Evolutionary conservation across 192 early-diverging fungal genomes (phyloP), one percentile per base, ranked within the genome.

Genomic region (Podila verticillata): DNA sequence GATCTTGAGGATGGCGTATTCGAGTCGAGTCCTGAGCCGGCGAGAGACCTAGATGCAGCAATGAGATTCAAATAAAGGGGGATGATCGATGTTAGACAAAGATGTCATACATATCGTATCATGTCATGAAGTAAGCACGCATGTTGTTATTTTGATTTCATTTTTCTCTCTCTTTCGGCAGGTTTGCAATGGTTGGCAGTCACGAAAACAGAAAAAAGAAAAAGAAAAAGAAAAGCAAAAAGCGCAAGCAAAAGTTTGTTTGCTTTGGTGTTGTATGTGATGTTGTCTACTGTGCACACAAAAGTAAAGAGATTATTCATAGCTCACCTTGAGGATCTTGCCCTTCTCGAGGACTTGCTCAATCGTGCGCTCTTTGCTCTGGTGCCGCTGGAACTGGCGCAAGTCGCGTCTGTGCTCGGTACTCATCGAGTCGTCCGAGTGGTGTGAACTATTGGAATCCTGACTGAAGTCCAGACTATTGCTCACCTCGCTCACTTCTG

Each of bases 1-100:
- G 61, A 75, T 75, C 44, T 75, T 75, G 34, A 75, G 62, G 54
- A 75, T 64, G 7, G 73, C 73, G 47, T 68, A 75, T 35, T 75
- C 73, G 8, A 75, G 73, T 39, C 73, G 73, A 15, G 61, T 75
- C 20, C 73, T 59, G 20, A 75, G 73, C 32, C 73, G 49, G 13
- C 64, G 48, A 4, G 73, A 69, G 24, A 75, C 62, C 73, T 75
- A 15, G 44, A n/a, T 22, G 47, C n/a, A 29, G 26, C 34, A 19
- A 56, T 17, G 15, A 22, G 7, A 22, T 19, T 51, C 15, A 22
- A 24, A 24, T 51, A 24, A 51, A 24, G 5, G 17, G 17, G 49
- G 20, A 22, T 1, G 36, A 39, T 39, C 36, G 36, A 39, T 39
- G 36, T 39, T 7, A 39, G 36, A 12, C 9, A 39, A 36, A 36